Base-by-base conservation (phyloP, 768 basidiomycete genomes). In the Agrocybe pediades region DNA sequence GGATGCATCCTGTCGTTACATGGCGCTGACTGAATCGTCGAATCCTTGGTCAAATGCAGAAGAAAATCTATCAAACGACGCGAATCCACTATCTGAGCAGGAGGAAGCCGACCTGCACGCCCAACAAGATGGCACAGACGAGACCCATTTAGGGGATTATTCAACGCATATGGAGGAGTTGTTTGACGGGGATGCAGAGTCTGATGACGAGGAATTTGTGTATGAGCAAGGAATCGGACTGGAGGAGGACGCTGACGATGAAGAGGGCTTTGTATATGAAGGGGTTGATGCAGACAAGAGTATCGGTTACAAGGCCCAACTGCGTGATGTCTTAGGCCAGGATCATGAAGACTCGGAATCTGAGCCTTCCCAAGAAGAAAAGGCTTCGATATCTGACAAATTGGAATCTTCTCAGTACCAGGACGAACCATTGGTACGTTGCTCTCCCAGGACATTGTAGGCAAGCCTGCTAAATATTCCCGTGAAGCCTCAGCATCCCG, bases 281-380 rank as follows among this genome's bases (percentile, higher is more conserved):
- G 92, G 90, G 24, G 72, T 83, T 19, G 90, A 94, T 61, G 80
- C 84, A 4, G 70, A 73, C 43, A 62, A 71, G 13, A 69, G 77
- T 15, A 72, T 74, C 30, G 81, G 78, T 47, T 95, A 95, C 66
- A 74, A 72, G 9, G 82, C 86, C 54, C 87, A 83, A 60, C 70
- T 95, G 46, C 78, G 84, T 41, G 88, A 91, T 46, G 85, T 89
- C 20, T 76, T 94, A 30, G 90, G 85, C 16, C 73, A 78, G 26
- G 88, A 89, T 9, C 75, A 81, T 50, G 77, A 74, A 33, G 78
- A 79, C 36, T 72, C 75, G 29, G 73, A 76, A 26, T 67, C 76
- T 46, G 71, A 72, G 13, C 59, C 52, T 24, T 64, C 67, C 7
- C 81, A 80, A 62, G 76, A 76, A 47, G 80, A 80, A 54, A 69